Conservation (phyloP, 768 basidiomycete species). For the Xerocomellus amylosporus region DNA sequence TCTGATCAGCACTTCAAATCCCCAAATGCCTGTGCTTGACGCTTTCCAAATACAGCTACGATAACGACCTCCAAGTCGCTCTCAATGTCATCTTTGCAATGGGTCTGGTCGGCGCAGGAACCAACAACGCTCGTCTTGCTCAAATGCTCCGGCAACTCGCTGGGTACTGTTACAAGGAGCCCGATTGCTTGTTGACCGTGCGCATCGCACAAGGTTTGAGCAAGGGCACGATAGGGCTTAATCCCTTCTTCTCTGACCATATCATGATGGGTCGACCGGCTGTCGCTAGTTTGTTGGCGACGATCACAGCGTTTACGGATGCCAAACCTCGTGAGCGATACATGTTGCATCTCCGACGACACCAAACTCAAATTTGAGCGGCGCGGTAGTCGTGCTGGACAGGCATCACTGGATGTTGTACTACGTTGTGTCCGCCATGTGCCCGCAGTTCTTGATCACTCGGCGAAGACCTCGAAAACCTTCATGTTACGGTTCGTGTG, state of each 20-base stretch:
- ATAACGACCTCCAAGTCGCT: conserved; percentile 93
- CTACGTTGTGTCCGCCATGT: conserved; percentile 95
- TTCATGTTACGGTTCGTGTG: conserved; percentile 91
- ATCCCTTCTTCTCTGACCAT: conserved; percentile 94
- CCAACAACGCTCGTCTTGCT: conserved; percentile 94
- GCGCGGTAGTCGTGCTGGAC: conserved; percentile 75
- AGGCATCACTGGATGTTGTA: conserved; percentile 99
- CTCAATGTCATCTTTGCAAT: conserved; percentile 98
- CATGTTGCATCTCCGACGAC: background rate
- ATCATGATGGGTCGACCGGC: conserved; percentile 86
- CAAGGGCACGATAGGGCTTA: conserved; percentile 95
- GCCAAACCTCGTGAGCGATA: conserved; percentile 80
- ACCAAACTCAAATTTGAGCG: conserved; percentile 1
- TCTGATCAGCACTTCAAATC: conserved; percentile 93
- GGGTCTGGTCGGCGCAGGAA: conserved; percentile 96
- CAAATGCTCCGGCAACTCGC: conserved; percentile 98
- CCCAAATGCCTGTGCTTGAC: conserved; percentile 92
- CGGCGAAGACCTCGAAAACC: conserved; percentile 82
- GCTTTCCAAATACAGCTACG: conserved; percentile 97
- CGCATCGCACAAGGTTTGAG: conserved; percentile 97
- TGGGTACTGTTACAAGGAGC: conserved; percentile 97
- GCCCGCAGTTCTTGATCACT: conserved; percentile 96
- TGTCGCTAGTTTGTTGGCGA: conserved; percentile 84
- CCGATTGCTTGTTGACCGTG: conserved; percentile 95
- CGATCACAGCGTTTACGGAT: conserved; percentile 90